phyloP scores from a whole-genome alignment of 257 asterid genomes.

The Mentha longifolia region DNA sequence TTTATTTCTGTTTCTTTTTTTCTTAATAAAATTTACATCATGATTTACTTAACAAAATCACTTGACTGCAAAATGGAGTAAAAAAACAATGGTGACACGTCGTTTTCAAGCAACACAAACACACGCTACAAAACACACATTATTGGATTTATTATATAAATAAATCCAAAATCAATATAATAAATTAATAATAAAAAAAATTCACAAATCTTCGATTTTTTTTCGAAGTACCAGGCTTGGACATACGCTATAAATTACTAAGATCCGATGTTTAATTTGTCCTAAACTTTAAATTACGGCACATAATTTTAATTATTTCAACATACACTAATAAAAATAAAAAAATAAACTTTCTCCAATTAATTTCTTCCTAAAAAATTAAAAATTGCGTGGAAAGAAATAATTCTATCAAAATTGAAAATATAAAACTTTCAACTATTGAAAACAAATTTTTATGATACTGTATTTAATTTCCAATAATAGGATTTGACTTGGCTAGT shows the following conservation, averaged over 20 bases:
- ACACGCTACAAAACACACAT: not conserved
- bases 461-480: not conserved
- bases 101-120: slow-evolving; percentile 21
- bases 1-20: no score
- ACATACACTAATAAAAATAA: no score
- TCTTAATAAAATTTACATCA: no score
- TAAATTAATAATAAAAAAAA: no score
- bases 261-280: not conserved
- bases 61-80: slow-evolving; percentile 9
- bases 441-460: not conserved
- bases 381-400: no score
- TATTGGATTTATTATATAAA: not conserved
- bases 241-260: not conserved
- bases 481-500: slow-evolving; percentile 19
- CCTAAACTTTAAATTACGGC: not conserved
- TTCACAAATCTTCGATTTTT: not conserved
- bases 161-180: not conserved
- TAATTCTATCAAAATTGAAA: not conserved
- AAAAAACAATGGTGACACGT: slow-evolving; percentile 27
- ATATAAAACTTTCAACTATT: not conserved
- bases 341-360: no score
- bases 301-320: no score
- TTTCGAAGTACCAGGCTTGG: not conserved
- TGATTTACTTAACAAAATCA: not conserved
- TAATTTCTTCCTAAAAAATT: no score